Evolutionary conservation across 139 green algal genomes (phyloP).

Genomic region (Astrephomene gubernaculifera): DNA sequence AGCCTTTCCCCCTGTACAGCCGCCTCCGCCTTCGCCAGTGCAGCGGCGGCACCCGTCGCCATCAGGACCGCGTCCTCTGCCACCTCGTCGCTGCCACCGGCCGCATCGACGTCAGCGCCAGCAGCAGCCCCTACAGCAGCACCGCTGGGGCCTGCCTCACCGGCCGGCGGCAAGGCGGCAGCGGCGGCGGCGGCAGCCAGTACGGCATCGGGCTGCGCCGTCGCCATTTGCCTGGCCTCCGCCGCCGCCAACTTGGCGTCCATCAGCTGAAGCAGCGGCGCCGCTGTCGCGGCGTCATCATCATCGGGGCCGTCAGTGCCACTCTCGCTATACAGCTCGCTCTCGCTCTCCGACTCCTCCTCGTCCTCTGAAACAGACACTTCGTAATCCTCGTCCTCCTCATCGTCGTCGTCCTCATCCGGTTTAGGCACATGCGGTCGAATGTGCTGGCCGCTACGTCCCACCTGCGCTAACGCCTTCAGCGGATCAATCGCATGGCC

Average conservation of each 20-base stretch:
- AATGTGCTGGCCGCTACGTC: conserved; percentile 15
- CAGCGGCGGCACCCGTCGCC: background rate
- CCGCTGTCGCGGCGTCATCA: background rate
- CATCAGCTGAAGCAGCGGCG: conserved; percentile 16
- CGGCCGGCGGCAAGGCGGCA: background rate
- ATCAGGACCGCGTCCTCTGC: background rate
- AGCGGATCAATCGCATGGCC: background rate
- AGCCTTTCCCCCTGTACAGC: conserved; percentile 2
- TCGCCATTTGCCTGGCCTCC: background rate
- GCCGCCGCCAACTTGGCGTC: conserved; percentile 27
- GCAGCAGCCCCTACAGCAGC: background rate
- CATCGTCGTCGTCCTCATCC: background rate
- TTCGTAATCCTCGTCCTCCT: too few relatives aligned
- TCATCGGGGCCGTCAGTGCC: too few relatives aligned
- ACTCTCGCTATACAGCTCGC: too few relatives aligned
- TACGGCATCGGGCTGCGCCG: background rate
- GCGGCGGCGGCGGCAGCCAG: background rate
- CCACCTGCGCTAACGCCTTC: conserved; percentile 5
- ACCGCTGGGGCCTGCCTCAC: background rate
- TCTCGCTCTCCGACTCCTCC: background rate
- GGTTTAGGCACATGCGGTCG: background rate
- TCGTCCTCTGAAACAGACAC: too few relatives aligned
- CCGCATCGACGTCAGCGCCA: background rate
- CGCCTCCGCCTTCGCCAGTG: background rate
- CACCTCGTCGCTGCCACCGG: too few relatives aligned